A percentile compares a stretch with the other conserved stretches of the same genome.
phyloP scores from a whole-genome alignment of 2,329 filamentous ascomycete genomes.

The Fusarium nelsonii region DNA sequence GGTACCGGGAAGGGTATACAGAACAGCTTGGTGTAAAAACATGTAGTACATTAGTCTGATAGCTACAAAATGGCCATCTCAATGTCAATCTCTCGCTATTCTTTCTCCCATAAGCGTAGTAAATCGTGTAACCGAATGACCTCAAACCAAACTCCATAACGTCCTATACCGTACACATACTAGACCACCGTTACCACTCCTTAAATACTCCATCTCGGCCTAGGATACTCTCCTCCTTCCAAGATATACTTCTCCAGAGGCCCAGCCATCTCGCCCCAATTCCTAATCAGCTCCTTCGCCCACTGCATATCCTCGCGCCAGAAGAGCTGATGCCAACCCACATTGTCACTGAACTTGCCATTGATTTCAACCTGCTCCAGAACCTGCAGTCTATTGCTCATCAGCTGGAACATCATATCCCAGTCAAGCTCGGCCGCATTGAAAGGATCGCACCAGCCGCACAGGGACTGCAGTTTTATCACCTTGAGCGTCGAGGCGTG shows the following conservation, averaged over 20 bases:
- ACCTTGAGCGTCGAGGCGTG: slow-evolving; percentile 34
- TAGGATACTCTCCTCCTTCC: slow-evolving; percentile 37
- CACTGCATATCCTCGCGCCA: neutral
- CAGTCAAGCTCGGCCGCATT: slow-evolving; percentile 23
- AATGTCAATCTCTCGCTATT: neutral
- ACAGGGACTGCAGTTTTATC: slow-evolving; percentile 20
- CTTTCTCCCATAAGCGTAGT: neutral
- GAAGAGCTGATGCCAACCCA: slow-evolving; percentile 35
- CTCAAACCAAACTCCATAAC: neutral
- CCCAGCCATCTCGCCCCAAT: slow-evolving; percentile 6
- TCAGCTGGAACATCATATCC: slow-evolving; percentile 35
- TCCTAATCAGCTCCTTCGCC: neutral
- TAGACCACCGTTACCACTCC: neutral
- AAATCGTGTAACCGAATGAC: neutral
- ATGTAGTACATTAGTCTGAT: neutral
- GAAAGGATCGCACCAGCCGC: slow-evolving; percentile 20
- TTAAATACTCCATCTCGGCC: slow-evolving; percentile 21
- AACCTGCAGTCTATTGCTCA: slow-evolving; percentile 15
- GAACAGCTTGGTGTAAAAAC: neutral
- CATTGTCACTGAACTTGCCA: slow-evolving; percentile 28
- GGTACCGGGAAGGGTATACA: neutral
- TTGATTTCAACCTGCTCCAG: slow-evolving; percentile 21
- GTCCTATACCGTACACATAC: neutral
- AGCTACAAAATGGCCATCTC: neutral
- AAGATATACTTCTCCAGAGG: slow-evolving; percentile 36